Evolutionary conservation across 2,329 filamentous ascomycete genomes (phyloP).

Genomic region (Mycogone perniciosa): DNA sequence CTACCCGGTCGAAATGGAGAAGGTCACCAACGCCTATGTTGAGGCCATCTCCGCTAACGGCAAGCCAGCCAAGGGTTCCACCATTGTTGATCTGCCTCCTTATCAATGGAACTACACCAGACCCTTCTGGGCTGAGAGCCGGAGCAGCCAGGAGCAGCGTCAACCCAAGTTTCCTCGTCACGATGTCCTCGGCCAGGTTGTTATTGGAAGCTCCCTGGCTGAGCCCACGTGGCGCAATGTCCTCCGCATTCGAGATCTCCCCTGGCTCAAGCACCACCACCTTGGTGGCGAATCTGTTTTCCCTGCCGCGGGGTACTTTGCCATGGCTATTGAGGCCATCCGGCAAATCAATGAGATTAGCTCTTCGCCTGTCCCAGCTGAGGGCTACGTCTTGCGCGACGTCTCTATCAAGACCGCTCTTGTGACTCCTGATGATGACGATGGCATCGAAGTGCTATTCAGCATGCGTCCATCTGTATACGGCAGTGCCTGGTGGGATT

Average conservation of each 20-base stretch:
- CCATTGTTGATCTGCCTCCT: constrained; percentile 20
- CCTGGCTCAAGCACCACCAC: constrained; percentile 51
- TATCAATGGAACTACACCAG: constrained; percentile 29
- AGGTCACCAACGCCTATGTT: not conserved
- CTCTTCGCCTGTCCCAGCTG: not conserved
- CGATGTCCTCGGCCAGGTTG: constrained; percentile 36
- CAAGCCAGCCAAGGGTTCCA: not conserved
- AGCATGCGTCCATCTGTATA: constrained; percentile 8
- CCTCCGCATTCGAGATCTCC: constrained; percentile 38
- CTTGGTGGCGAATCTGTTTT: constrained; percentile 45
- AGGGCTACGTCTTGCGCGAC: constrained; percentile 21
- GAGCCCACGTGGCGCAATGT: constrained; percentile 42
- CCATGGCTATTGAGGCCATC: constrained; percentile 38
- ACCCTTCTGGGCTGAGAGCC: constrained; percentile 22
- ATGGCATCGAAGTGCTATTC: constrained; percentile 22
- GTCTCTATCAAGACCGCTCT: constrained; percentile 26
- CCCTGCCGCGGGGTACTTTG: constrained; percentile 38
- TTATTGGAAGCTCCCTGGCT: constrained; percentile 15
- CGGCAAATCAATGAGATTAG: constrained; percentile 11
- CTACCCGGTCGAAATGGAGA: constrained; percentile 32
- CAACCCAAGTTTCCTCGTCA: constrained; percentile 31
- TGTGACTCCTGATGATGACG: constrained; percentile 22
- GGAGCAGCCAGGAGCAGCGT: constrained; percentile 29
- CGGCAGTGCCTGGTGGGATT: constrained; percentile 22
- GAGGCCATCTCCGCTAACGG: constrained; percentile 18